Evolutionary conservation across 106 monocot species (phyloP).

Genomic region (Dendrobium officinale): DNA sequence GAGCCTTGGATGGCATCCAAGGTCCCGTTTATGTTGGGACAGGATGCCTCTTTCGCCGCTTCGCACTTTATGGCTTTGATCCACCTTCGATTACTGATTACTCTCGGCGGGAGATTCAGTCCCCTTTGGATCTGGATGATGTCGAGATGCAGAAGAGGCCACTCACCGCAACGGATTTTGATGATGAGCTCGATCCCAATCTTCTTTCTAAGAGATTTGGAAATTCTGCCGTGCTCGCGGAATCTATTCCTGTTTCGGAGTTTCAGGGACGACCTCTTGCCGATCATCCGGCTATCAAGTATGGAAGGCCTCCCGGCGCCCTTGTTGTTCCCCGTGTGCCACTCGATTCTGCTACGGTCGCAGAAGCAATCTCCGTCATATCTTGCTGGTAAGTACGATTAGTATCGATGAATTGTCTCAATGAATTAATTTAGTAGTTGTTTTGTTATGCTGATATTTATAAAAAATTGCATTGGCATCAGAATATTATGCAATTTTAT

Average conservation of each 20-base stretch:
- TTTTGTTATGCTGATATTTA: background rate
- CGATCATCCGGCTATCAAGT: slow-evolving; percentile 50
- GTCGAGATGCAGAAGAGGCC: slow-evolving; percentile 18
- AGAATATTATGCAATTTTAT: no score
- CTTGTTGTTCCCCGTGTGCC: slow-evolving; percentile 34
- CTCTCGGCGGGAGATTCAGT: background rate
- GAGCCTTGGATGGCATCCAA: slow-evolving; percentile 62
- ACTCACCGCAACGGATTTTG: slow-evolving; percentile 28
- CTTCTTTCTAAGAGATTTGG: slow-evolving; percentile 43
- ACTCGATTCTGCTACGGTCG: slow-evolving; percentile 41
- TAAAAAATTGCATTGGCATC: no score
- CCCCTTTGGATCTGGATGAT: slow-evolving; percentile 6
- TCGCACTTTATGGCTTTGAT: slow-evolving; percentile 58
- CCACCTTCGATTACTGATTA: slow-evolving; percentile 38
- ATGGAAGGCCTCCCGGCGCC: slow-evolving; percentile 50
- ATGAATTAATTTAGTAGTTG: no score
- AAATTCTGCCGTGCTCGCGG: slow-evolving; percentile 42
- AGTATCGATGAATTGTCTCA: background rate
- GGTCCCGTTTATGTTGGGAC: slow-evolving; percentile 71
- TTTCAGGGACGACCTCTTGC: slow-evolving; percentile 57
- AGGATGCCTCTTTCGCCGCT: slow-evolving; percentile 56
- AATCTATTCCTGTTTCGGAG: slow-evolving; percentile 46
- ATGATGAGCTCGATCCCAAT: slow-evolving; percentile 19
- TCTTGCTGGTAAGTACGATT: slow-evolving; percentile 39
- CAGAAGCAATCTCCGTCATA: slow-evolving; percentile 64